These are phyloP conservation scores for Umbellularia californica DNA, from an alignment of 164 flowering plant genomes.

Conservation along the genomic window DNA sequence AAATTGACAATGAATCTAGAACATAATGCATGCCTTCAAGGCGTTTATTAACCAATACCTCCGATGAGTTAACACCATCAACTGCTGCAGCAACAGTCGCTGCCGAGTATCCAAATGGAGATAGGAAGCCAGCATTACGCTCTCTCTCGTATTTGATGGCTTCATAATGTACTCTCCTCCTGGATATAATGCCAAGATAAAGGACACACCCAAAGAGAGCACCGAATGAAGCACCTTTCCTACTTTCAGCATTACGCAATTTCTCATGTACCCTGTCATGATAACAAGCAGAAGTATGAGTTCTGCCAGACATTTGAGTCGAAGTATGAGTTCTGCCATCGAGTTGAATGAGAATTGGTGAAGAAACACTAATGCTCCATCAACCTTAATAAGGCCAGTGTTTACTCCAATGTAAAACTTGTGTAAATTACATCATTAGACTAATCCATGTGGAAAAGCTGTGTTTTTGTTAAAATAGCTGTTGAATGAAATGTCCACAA, in stretches of 20 bases:
- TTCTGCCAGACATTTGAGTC: too few species aligned
- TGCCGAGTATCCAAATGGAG: slow-evolving; percentile 81
- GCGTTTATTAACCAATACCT: slow-evolving; percentile 34
- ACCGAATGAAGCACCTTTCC: slow-evolving; percentile 71
- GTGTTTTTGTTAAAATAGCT: too few species aligned
- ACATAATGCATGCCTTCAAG: neutral
- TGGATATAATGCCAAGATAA: slow-evolving; percentile 69
- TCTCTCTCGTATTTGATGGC: slow-evolving; percentile 76
- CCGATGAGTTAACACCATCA: slow-evolving; percentile 64
- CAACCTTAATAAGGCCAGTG: too few species aligned
- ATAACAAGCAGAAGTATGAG: slow-evolving; percentile 6
- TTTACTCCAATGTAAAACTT: too few species aligned
- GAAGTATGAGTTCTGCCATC: too few species aligned
- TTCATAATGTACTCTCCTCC: slow-evolving; percentile 72
- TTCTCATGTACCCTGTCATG: slow-evolving; percentile 62
- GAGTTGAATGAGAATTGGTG: too few species aligned
- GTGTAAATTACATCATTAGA: too few species aligned
- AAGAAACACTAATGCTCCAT: too few species aligned
- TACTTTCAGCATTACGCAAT: slow-evolving; percentile 50
- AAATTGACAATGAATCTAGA: neutral
- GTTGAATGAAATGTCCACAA: too few species aligned
- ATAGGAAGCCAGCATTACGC: slow-evolving; percentile 68
- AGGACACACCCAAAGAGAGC: slow-evolving; percentile 66
- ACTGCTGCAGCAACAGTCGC: slow-evolving; percentile 60
- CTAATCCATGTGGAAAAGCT: too few species aligned